phyloP scores from a whole-genome alignment of 192 early-diverging fungal species.

The Oehlia diaphana region DNA sequence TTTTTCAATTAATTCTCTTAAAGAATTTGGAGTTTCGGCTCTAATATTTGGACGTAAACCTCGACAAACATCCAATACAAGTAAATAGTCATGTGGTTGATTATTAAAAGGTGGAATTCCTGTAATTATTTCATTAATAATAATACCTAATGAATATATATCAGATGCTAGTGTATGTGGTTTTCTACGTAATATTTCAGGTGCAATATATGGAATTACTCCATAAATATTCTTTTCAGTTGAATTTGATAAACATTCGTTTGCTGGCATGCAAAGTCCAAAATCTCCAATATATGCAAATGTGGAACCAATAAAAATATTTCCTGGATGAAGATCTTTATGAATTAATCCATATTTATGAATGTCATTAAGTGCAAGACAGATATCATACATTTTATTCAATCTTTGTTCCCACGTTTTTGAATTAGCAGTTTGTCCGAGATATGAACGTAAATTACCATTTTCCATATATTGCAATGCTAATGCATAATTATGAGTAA shows the following conservation, averaged over 20 bases:
- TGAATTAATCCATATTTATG: neutral
- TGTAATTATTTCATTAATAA: neutral
- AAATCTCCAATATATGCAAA: neutral
- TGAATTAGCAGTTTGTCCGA: too few relatives aligned
- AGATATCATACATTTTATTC: too few relatives aligned
- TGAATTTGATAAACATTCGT: neutral
- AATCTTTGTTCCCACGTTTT: too few relatives aligned
- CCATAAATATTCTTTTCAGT: neutral
- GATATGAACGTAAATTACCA: too few relatives aligned
- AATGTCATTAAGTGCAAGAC: neutral
- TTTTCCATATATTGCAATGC: too few relatives aligned
- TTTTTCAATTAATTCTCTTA: neutral
- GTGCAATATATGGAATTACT: neutral
- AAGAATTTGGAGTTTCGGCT: neutral
- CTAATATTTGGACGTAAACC: neutral
- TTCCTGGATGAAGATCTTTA: neutral
- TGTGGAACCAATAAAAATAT: neutral
- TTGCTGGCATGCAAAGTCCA: neutral
- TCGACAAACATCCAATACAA: neutral
- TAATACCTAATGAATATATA: conserved; percentile 6
- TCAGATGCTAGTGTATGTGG: neutral
- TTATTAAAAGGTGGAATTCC: neutral
- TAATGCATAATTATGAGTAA: too few relatives aligned
- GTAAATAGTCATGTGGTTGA: neutral
- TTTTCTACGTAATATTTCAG: neutral